Base-by-base conservation (phyloP, 352 stramenopile genomes). In the Plasmopara halstedii region DNA sequence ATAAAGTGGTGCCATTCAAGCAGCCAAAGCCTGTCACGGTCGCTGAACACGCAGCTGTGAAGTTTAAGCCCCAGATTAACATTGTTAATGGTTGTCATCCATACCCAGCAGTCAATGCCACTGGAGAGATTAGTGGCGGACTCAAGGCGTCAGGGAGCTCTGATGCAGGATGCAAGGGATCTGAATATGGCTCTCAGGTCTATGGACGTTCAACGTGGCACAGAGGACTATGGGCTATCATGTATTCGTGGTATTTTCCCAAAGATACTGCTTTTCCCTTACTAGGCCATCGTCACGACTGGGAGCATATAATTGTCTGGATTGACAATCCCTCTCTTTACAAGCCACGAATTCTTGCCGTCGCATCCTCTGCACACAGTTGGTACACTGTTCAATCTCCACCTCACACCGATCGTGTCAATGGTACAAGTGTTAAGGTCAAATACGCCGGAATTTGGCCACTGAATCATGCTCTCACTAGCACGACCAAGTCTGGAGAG, bases 101-200 rank as follows among this genome's bases (percentile, higher is more conserved):
- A 14, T 58, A 58, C 17, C 51, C 51, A 34, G 51, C 38, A 3
- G 51, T 58, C 9, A 29, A 54, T n/a, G 36, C 35, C 23, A 25
- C 20, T 10, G 51, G 51, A 14, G 18, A 58, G 25, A 54, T 38
- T 3, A 21, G 44, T 22, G 31, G 44, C 23, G 51, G 51, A 14
- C 31, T 58, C 1, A 53, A 58, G 31, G 39, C 32, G 1, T 54
- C 22, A 14, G 51, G 51, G n/a, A 37, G 29, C 13, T 44, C 43
- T 0, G 54, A 37, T 19, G 44, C 14, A 25, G 9, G 9, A 2
- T 67, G 58, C 40, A 67, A 67, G 40, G 58, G 58, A 17, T 67
- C 58, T 4, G 53, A 53, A 23, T 59, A 37, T 36, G 58, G 53
- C 1, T 56, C 58, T 6, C 58, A 67, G 23, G 48, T 67, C 1